A percentile compares a stretch with the other conserved stretches of the same genome.
These are phyloP conservation scores for Wickerhamomyces kurtzmanii DNA, from an alignment of 805 yeast species.

Conservation along the genomic window DNA sequence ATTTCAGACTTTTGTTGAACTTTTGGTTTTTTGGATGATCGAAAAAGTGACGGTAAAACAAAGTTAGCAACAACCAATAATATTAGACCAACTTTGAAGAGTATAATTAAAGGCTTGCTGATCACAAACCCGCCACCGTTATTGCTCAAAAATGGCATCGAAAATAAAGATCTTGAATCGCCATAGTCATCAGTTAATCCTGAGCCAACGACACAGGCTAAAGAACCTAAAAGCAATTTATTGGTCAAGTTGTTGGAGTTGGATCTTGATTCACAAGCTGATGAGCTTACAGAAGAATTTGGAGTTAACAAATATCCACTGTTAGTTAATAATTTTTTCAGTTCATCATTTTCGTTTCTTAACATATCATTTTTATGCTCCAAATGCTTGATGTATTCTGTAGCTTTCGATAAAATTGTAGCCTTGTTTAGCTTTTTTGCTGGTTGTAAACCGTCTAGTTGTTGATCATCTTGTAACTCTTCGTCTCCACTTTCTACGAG, in stretches of 20 bases:
- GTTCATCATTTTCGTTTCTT: conserved; percentile 33
- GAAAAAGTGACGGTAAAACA: conserved; percentile 11
- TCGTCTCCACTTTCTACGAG: conserved; percentile 29
- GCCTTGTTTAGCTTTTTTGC: conserved; percentile 75
- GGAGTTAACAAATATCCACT: conserved; percentile 10
- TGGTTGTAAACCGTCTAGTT: conserved; percentile 66
- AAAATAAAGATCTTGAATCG: conserved; percentile 34
- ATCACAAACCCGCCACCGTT: conserved; percentile 16
- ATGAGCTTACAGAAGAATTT: conserved; percentile 8
- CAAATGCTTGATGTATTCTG: conserved; percentile 68
- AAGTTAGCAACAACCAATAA: conserved; percentile 17
- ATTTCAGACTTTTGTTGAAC: not conserved
- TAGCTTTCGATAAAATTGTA: conserved; percentile 63
- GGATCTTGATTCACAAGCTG: conserved; percentile 3
- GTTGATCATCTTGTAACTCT: conserved; percentile 43
- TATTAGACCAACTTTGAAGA: conserved; percentile 17
- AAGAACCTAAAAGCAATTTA: conserved; percentile 50
- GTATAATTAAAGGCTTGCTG: conserved; percentile 15
- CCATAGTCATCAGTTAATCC: conserved; percentile 43
- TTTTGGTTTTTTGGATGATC: conserved; percentile 2
- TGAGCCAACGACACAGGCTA: conserved; percentile 56
- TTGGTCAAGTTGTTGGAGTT: conserved; percentile 21
- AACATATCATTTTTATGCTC: conserved; percentile 49
- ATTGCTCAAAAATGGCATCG: conserved; percentile 32
- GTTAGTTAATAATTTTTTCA: conserved; percentile 19